A percentile compares a stretch with the other conserved stretches of the same genome.
Evolutionary conservation across 2,329 filamentous ascomycete genomes (phyloP).

Genomic region (Paraphoma sp.): DNA sequence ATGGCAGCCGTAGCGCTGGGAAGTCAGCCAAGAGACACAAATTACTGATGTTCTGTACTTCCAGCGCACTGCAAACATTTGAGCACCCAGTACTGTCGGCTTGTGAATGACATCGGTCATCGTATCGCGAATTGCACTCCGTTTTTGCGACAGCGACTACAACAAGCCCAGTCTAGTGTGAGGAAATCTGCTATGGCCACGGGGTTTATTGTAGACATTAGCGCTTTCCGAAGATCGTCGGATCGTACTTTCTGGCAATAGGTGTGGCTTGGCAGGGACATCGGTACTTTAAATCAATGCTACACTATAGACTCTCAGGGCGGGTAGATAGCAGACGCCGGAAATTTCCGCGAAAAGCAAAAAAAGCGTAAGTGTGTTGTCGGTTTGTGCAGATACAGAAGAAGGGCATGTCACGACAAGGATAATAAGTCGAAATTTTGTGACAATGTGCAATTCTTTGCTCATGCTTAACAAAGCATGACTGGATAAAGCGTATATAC

Average conservation of each 20-base stretch:
- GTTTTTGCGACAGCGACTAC: not conserved
- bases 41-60: not conserved
- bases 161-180: not conserved
- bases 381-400: not conserved
- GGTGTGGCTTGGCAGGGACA: not conserved
- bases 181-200: not conserved
- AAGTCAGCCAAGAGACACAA: not conserved
- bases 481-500: not conserved
- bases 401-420: no score
- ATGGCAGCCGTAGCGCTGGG: not conserved
- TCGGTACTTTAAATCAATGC: not conserved
- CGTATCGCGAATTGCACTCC: not conserved
- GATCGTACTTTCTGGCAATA: slow-evolving; percentile 1
- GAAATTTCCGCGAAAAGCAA: not conserved
- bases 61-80: not conserved
- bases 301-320: not conserved
- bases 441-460: not conserved
- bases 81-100: not conserved
- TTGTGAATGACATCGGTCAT: not conserved
- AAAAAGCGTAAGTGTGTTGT: not conserved
- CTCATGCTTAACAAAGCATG: not conserved
- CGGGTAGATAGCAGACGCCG: not conserved
- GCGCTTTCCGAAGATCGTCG: slow-evolving; percentile 3
- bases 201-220: not conserved
- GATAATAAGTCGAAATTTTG: not conserved